Evolutionary conservation across 257 asterid genomes (phyloP).

Genomic region (Plantago major): DNA sequence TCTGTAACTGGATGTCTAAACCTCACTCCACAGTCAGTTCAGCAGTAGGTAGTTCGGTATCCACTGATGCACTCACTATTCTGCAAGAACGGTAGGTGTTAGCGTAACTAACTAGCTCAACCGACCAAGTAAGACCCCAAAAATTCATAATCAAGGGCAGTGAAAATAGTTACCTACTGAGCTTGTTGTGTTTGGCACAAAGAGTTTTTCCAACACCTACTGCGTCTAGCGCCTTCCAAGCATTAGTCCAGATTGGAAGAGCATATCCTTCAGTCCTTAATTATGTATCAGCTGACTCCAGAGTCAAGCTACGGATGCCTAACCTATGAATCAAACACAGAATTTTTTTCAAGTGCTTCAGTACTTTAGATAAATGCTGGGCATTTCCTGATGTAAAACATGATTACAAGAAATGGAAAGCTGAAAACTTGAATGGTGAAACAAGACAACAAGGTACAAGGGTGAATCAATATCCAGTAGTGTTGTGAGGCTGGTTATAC

Average conservation of each 20-base stretch:
- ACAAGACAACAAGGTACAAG: too few relatives aligned
- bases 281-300: slow-evolving; percentile 43
- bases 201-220: slow-evolving; percentile 36
- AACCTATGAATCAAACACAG: slow-evolving; percentile 15
- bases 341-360: too few relatives aligned
- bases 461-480: too few relatives aligned
- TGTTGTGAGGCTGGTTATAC: too few relatives aligned
- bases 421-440: too few relatives aligned
- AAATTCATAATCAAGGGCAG: neutral
- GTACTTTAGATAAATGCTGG: too few relatives aligned
- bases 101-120: neutral
- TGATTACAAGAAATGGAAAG: too few relatives aligned
- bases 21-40: slow-evolving; percentile 33
- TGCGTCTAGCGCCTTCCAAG: slow-evolving; percentile 49
- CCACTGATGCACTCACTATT: slow-evolving; percentile 25
- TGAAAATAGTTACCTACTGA: slow-evolving; percentile 23
- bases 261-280: slow-evolving; percentile 38
- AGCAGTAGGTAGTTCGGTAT: slow-evolving; percentile 34
- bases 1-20: neutral
- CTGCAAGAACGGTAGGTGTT: slow-evolving; percentile 21
- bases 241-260: slow-evolving; percentile 41
- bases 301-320: slow-evolving; percentile 39
- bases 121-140: neutral
- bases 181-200: slow-evolving; percentile 26
- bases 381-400: too few relatives aligned